These are phyloP conservation scores for Pichia thaimueangensis DNA, from an alignment of 805 yeast species.

Conservation along the genomic window DNA sequence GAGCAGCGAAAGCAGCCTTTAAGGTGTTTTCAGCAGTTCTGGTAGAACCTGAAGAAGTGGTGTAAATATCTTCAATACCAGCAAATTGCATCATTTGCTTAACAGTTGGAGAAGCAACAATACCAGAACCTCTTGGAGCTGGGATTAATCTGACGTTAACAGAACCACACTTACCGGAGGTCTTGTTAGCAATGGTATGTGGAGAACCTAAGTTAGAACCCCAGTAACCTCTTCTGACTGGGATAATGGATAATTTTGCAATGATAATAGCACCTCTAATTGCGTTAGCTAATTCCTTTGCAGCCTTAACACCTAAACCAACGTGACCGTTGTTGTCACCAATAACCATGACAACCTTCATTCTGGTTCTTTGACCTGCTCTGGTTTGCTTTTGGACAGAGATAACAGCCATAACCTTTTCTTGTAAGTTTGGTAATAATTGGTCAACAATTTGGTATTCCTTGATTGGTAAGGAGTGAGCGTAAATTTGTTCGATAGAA, in stretches of 20 bases:
- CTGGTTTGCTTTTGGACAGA: conserved; percentile 99
- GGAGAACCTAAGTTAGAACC: conserved; percentile 99
- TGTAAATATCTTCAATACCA: conserved; percentile 99
- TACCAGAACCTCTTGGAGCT: conserved; percentile 99
- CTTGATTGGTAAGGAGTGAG: conserved; percentile 99
- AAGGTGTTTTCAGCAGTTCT: conserved; percentile 99
- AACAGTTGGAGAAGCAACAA: conserved; percentile 99
- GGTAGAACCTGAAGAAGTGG: conserved; percentile 97
- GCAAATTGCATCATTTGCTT: conserved; percentile 98
- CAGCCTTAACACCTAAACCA: conserved; percentile 99
- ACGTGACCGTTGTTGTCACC: conserved; percentile 99
- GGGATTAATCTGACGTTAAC: conserved; percentile 97
- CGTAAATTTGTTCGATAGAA: conserved; percentile 96
- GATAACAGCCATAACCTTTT: conserved; percentile 99
- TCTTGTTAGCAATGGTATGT: conserved; percentile 96
- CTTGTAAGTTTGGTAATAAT: conserved; percentile 91
- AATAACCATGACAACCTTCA: conserved; percentile 99
- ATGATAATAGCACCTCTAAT: conserved; percentile 99
- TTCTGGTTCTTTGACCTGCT: conserved; percentile 99
- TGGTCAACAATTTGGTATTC: conserved; percentile 98
- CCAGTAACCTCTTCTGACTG: conserved; percentile 99
- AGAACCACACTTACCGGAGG: conserved; percentile 99
- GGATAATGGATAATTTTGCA: conserved; percentile 97
- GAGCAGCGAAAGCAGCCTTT: conserved; percentile 98
- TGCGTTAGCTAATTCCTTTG: conserved; percentile 99